Evolutionary conservation across 305 asterid species (phyloP).

Genomic region (Solanum hybrid): DNA sequence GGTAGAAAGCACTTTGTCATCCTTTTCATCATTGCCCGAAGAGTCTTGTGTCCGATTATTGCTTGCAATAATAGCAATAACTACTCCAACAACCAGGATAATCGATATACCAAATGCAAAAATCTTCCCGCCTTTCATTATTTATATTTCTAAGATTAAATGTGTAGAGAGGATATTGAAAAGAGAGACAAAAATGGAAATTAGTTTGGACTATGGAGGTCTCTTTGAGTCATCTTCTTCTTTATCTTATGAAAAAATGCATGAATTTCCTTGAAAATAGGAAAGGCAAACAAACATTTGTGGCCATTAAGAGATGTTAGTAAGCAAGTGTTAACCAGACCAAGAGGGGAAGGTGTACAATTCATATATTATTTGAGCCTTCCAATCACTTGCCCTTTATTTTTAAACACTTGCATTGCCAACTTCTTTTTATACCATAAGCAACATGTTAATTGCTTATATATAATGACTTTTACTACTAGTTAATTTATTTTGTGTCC

Average conservation of each 20-base stretch:
- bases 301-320: neutral
- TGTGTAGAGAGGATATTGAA: neutral
- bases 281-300: neutral
- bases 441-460: neutral
- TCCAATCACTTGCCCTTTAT: neutral
- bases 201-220: neutral
- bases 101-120: constrained; percentile 7
- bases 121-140: constrained; percentile 18
- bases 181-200: neutral
- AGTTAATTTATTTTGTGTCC: neutral
- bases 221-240: neutral
- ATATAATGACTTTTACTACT: neutral
- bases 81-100: constrained; percentile 16
- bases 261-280: neutral
- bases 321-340: neutral
- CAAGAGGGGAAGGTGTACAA: neutral
- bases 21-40: neutral
- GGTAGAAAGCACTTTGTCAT: constrained; percentile 1
- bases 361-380: neutral
- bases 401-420: neutral
- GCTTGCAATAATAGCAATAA: constrained; percentile 5
- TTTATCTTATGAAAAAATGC: neutral
- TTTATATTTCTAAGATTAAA: neutral
- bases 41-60: neutral
- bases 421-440: neutral